Conservation (phyloP, 177 flowering plant species). For the Vitis hybrid region DNA sequence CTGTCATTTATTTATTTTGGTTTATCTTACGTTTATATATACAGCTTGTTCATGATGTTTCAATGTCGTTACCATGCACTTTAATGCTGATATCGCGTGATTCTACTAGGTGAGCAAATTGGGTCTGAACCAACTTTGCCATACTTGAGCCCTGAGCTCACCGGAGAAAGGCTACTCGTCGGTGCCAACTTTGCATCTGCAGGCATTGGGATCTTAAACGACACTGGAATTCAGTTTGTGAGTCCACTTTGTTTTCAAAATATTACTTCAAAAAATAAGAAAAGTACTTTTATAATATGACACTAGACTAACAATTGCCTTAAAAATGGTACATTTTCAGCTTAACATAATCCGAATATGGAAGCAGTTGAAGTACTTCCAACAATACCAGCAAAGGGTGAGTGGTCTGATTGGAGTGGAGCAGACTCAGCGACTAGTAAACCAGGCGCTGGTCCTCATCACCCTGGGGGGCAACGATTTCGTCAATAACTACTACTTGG, state of each 20-base stretch:
- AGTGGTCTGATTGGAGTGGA: slow-evolving; percentile 9
- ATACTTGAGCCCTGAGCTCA: slow-evolving; percentile 19
- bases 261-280: neutral
- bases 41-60: neutral
- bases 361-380: slow-evolving; percentile 14
- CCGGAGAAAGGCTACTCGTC: slow-evolving; percentile 9
- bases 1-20: too few species aligned
- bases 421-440: slow-evolving; percentile 6
- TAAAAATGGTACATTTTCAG: slow-evolving; percentile 9
- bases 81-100: neutral
- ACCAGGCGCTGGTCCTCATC: neutral
- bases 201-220: slow-evolving; percentile 21
- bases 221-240: slow-evolving; percentile 21
- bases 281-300: neutral
- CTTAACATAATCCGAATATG: slow-evolving; percentile 17
- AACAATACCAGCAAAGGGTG: slow-evolving; percentile 15
- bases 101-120: slow-evolving; percentile 7
- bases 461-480: too few species aligned
- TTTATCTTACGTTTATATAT: too few species aligned
- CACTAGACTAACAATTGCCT: neutral
- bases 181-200: slow-evolving; percentile 31
- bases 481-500: too few species aligned
- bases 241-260: neutral
- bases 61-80: neutral
- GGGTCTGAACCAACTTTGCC: slow-evolving; percentile 17